Evolutionary conservation across 495 filamentous ascomycete genomes (phyloP).

Genomic region (Aspergillus sclerotiicarbonarius): DNA sequence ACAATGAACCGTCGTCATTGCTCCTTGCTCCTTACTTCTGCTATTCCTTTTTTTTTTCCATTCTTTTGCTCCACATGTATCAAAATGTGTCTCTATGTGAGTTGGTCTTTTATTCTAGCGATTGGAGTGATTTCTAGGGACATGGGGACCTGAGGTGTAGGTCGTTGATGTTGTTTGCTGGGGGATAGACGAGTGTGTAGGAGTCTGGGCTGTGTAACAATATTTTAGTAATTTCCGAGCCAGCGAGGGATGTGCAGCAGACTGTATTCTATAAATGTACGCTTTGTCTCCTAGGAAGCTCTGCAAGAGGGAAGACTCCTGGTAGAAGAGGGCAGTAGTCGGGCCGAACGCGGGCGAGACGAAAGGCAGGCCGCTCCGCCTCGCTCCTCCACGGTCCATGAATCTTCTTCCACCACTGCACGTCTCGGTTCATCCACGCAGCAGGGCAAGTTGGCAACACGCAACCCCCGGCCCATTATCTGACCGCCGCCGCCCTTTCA

Average conservation of each 20-base stretch:
- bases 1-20: constrained; percentile 23
- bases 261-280: neutral
- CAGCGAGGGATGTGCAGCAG: neutral
- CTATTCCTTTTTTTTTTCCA: constrained; percentile 3
- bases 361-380: constrained; percentile 3
- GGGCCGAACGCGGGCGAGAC: constrained; percentile 9
- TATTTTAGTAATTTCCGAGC: neutral
- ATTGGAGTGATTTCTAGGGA: constrained; percentile 5
- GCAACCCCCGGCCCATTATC: neutral
- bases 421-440: neutral
- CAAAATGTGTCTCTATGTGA: no score
- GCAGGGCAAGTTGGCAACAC: neutral
- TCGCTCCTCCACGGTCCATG: neutral
- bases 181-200: neutral
- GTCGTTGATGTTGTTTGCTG: neutral
- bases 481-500: neutral
- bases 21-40: neutral
- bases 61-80: neutral
- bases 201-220: constrained; percentile 8
- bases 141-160: neutral
- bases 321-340: no score
- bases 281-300: no score
- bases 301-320: no score
- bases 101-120: neutral
- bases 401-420: neutral